These are phyloP conservation scores for Pythium sp. DNA, from an alignment of 352 stramenopile genomes.

Conservation along the genomic window DNA sequence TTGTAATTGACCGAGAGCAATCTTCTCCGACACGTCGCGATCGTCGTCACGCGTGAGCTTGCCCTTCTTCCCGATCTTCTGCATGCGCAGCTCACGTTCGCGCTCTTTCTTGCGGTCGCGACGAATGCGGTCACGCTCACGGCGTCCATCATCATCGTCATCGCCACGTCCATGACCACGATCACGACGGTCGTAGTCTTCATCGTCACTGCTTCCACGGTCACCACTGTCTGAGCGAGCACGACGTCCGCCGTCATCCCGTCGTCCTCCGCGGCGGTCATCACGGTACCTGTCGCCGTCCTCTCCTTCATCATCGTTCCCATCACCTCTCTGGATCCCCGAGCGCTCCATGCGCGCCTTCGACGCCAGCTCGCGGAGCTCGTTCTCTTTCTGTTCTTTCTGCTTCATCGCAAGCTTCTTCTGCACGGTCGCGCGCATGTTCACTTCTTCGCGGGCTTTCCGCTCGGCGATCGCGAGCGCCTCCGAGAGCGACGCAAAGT, in stretches of 20 bases:
- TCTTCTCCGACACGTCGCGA: conserved; percentile 98
- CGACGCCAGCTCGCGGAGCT: conserved; percentile 93
- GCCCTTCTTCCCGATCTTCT: conserved; percentile 91
- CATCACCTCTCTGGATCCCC: conserved; percentile 41
- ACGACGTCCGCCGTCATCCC: conserved; percentile 11
- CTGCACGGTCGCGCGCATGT: conserved; percentile 90
- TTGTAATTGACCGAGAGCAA: conserved; percentile 96
- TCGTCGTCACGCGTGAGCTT: conserved; percentile 94
- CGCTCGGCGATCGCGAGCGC: conserved; percentile 97
- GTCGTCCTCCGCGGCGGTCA: conserved; percentile 15
- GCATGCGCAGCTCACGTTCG: conserved; percentile 94
- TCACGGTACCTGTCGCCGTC: conserved; percentile 16
- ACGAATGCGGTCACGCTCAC: conserved; percentile 78
- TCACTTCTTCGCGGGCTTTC: conserved; percentile 96
- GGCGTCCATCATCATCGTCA: conserved; percentile 50
- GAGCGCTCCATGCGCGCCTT: conserved; percentile 92
- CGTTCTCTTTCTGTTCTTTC: conserved; percentile 95
- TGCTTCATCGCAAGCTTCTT: conserved; percentile 90
- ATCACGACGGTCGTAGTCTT: conserved; percentile 19
- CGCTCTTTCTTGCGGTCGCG: conserved; percentile 95
- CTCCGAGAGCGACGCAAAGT: conserved; percentile 97
- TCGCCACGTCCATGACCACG: conserved; percentile 73
- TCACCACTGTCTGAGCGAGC: conserved; percentile 17
- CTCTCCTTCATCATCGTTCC: conserved; percentile 35
- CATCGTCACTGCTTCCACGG: conserved; percentile 14